phyloP scores from a whole-genome alignment of 2,329 filamentous ascomycete species.

The Pseudonectria buxi region DNA sequence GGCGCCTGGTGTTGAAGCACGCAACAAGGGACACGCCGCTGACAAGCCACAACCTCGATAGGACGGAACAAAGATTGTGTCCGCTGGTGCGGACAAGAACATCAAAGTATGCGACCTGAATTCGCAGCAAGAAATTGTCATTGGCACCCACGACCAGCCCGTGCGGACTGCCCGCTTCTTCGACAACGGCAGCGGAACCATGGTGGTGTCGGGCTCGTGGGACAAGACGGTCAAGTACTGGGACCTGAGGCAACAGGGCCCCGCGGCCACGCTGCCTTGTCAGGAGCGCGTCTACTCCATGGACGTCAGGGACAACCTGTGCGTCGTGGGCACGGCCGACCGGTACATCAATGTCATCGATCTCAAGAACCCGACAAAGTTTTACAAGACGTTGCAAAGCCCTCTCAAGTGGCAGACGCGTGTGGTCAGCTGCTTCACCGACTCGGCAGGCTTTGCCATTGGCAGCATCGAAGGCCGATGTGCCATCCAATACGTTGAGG shows the following conservation, averaged over 20 bases:
- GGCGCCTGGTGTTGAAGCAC: no score
- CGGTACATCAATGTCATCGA: constrained; percentile 95
- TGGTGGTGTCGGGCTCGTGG: constrained; percentile 89
- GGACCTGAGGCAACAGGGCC: constrained; percentile 64
- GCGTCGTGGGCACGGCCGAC: constrained; percentile 90
- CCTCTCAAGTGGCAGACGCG: constrained; percentile 98
- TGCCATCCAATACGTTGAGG: constrained; percentile 96
- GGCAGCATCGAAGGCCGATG: constrained; percentile 96
- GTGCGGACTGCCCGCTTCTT: constrained; percentile 76
- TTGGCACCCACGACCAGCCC: constrained; percentile 79
- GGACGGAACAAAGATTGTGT: constrained; percentile 87
- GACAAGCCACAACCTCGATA: constrained; percentile 30
- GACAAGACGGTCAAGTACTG: constrained; percentile 89
- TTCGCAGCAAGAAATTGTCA: constrained; percentile 58
- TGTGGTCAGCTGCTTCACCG: constrained; percentile 89
- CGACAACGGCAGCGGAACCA: constrained; percentile 62
- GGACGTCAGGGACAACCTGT: constrained; percentile 80
- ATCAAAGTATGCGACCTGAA: constrained; percentile 81
- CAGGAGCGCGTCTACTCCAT: constrained; percentile 84
- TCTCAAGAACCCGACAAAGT: constrained; percentile 76
- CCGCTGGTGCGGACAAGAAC: constrained; percentile 84
- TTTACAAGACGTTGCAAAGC: constrained; percentile 95
- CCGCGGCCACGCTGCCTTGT: constrained; percentile 58
- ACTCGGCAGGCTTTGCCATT: constrained; percentile 86
- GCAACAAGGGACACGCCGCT: not conserved